Conservation (phyloP, 306 rosid species). For the Cicer pinnatifidum region DNA sequence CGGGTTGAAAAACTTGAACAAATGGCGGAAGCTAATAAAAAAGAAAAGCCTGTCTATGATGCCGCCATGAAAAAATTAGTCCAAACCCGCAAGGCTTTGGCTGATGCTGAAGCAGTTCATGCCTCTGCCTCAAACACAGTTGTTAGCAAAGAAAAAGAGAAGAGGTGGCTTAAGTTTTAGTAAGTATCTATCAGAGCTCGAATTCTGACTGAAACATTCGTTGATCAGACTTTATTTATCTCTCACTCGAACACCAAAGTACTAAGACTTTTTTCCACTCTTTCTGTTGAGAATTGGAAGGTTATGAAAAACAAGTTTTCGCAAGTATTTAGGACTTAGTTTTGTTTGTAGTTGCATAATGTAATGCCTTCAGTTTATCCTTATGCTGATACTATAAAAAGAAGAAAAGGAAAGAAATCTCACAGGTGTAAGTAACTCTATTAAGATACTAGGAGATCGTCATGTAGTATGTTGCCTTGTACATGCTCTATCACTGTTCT, state of each 20-base stretch:
- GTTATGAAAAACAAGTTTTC: conserved; percentile 58
- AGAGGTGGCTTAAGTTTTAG: conserved; percentile 94
- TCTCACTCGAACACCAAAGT: no score
- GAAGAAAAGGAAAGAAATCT: conserved; percentile 13
- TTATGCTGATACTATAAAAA: conserved; percentile 6
- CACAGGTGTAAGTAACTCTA: conserved; percentile 22
- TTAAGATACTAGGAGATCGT: conserved; percentile 19
- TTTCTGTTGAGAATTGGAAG: no score
- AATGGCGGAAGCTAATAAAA: conserved; percentile 73
- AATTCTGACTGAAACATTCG: no score
- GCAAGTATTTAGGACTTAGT: conserved; percentile 30
- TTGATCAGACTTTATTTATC: no score
- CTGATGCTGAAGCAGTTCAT: conserved; percentile 71
- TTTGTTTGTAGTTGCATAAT: conserved; percentile 28
- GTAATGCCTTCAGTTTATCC: conserved; percentile 29
- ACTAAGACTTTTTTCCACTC: no score
- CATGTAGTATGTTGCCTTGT: conserved; percentile 22
- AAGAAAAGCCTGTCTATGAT: conserved; percentile 81
- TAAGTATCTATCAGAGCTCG: not conserved
- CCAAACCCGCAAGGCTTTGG: conserved; percentile 81
- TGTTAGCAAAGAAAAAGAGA: conserved; percentile 83
- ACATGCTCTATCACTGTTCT: conserved; percentile 24
- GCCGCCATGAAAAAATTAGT: conserved; percentile 79
- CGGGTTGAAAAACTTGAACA: conserved; percentile 83
- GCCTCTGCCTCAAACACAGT: conserved; percentile 88